Conservation (phyloP, 495 filamentous ascomycete genomes). For the Talaromyces proteolyticus region DNA sequence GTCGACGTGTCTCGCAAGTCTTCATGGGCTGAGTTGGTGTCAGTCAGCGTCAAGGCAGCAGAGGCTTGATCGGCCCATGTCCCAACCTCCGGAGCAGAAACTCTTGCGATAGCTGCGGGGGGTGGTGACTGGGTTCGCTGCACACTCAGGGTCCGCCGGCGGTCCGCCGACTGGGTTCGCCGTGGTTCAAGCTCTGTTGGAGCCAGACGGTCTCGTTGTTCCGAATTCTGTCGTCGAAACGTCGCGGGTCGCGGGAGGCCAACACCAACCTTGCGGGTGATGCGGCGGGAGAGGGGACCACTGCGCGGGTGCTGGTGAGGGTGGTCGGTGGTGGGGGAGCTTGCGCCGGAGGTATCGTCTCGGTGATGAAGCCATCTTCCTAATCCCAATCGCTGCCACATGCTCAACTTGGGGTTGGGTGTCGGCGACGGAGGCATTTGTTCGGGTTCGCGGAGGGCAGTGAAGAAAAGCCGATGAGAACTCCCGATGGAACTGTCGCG, state of each 20-base stretch:
- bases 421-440: conserved; percentile 4
- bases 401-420: conserved; percentile 37
- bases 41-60: background rate
- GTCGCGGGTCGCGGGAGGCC: conserved; percentile 69
- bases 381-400: conserved; percentile 44
- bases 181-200: conserved; percentile 61
- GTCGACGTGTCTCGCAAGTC: conserved; percentile 3
- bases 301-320: conserved; percentile 22
- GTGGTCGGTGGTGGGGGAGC: conserved; percentile 17
- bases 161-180: conserved; percentile 69
- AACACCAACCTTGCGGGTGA: conserved; percentile 70
- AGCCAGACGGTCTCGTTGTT: conserved; percentile 65
- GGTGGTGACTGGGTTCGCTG: conserved; percentile 38
- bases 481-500: conserved; percentile 7
- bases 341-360: conserved; percentile 25
- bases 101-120: conserved; percentile 29
- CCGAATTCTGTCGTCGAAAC: conserved; percentile 76
- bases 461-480: conserved; percentile 5
- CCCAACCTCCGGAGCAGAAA: conserved; percentile 42
- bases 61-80: conserved; percentile 28
- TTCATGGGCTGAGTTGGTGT: background rate
- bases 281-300: conserved; percentile 44
- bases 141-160: conserved; percentile 45
- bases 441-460: conserved; percentile 3
- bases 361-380: conserved; percentile 43